phyloP scores from a whole-genome alignment of 805 yeast species.

The Saturnispora quitensis region DNA sequence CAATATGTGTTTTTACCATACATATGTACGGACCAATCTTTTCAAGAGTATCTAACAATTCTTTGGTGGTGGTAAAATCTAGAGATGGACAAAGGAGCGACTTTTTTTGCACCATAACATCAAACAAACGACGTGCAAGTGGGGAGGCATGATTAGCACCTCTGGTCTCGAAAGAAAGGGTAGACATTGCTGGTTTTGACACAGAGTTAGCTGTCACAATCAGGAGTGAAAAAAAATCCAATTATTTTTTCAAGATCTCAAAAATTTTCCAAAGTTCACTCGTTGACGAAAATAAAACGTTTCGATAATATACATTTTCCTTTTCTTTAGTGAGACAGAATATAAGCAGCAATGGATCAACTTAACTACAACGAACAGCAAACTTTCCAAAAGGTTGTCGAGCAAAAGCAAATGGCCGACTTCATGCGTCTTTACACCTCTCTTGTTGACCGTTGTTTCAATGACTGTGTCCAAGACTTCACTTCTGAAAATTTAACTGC shows the following conservation, averaged over 20 bases:
- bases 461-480: conserved; percentile 97
- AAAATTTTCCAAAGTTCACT: background rate
- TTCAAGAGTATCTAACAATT: conserved; percentile 65
- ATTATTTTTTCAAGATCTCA: background rate
- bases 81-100: conserved; percentile 91
- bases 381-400: conserved; percentile 90
- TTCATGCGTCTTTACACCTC: conserved; percentile 95
- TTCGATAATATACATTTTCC: background rate
- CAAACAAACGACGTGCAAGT: conserved; percentile 66
- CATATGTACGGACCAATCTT: conserved; percentile 86
- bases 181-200: conserved; percentile 2
- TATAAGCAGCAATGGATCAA: conserved; percentile 61
- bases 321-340: conserved; percentile 13
- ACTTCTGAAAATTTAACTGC: conserved; percentile 80
- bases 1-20: conserved; percentile 89
- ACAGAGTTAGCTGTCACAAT: background rate
- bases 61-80: conserved; percentile 75
- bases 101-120: conserved; percentile 68
- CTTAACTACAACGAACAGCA: conserved; percentile 93
- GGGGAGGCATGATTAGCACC: conserved; percentile 66
- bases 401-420: conserved; percentile 97
- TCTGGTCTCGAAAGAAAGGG: conserved; percentile 50
- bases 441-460: conserved; percentile 93
- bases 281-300: background rate
- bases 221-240: background rate